Conservation (phyloP, 2,329 filamentous ascomycete genomes). For the Colletotrichum sojae region DNA sequence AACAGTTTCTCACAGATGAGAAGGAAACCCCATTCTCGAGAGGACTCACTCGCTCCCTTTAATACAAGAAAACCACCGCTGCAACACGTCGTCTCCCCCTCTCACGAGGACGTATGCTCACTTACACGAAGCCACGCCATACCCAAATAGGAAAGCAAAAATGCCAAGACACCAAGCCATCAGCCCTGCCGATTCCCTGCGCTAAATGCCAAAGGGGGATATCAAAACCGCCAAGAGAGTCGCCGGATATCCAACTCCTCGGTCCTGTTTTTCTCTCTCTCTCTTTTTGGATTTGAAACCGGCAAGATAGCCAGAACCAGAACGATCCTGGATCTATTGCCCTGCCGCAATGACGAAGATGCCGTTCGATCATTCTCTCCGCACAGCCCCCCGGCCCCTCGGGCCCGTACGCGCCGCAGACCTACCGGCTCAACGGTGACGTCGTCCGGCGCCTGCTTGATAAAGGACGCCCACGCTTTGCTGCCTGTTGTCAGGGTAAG, state of each 20-base stretch:
- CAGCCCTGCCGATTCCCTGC: constrained; percentile 2
- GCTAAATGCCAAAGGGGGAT: neutral
- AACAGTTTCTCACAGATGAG: neutral
- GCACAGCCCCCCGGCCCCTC: neutral
- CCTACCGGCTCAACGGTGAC: neutral
- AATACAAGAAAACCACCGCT: neutral
- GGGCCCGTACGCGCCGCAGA: constrained; percentile 15
- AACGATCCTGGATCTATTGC: neutral
- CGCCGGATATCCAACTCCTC: neutral
- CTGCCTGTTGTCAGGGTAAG: neutral
- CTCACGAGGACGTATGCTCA: neutral
- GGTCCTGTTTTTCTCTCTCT: neutral
- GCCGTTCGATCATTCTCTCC: neutral
- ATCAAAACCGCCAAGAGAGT: constrained; percentile 12
- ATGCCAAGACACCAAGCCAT: constrained; percentile 13
- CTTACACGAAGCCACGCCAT: constrained; percentile 19
- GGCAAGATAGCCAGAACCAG: neutral
- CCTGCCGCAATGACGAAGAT: neutral
- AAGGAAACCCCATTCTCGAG: neutral
- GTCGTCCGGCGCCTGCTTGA: neutral
- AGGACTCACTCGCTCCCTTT: neutral
- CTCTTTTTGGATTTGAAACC: no score
- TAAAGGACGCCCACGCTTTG: no score
- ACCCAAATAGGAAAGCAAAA: constrained; percentile 20
- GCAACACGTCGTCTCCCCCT: neutral